Base-by-base conservation (phyloP, 2,329 filamentous ascomycete species). In the Furcasterigmium furcatum region DNA sequence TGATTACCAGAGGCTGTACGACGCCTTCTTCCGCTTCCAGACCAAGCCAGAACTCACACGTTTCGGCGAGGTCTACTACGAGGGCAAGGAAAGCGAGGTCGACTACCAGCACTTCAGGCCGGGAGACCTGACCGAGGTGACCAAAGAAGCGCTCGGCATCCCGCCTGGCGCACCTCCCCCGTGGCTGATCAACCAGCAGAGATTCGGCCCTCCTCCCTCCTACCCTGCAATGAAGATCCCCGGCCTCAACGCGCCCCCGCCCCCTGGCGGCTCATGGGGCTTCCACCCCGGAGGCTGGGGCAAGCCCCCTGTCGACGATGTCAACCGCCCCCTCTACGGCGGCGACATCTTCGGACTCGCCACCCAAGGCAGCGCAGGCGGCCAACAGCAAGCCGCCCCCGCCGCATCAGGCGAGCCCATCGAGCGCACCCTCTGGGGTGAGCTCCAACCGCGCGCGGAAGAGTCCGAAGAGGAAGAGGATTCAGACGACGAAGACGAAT, bases 41-140 rank as follows among this genome's bases (percentile, higher is more conserved):
- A 95, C 90, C 34, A 99, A 99, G 68, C 94, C 94, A 0, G 85
- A 91, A 56, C 72, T 99, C 52, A 97, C 94, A 25, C 82, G 91
- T 36, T 99, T 96, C 57, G 94, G 94, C 34, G 94, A 99, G 66
- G 91, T 99, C n/a, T 99, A 99, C 67, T 97, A 97, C 64, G 94
- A 99, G 68, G 94, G 94, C 62, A 99, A 99, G 66, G 94, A 99
- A 64, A 94, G 89, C 61, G 94, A 99, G 68, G 96, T 94, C 1
- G 95, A 97, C 63, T 79, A 95, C 52, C 85, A 88, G 56, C 88
- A 96, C 68, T 80, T 96, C 48, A 84, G 91, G 52, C 89, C 94
- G 1, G 94, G 94, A 29, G 91, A 97, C 57, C 68, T 97, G 41
- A 94, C 85, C 55, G 90, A 97, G 45, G 85, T 89, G 56, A 77